phyloP scores from a whole-genome alignment of 2,329 filamentous ascomycete species.

The Magnaporthales sp. region DNA sequence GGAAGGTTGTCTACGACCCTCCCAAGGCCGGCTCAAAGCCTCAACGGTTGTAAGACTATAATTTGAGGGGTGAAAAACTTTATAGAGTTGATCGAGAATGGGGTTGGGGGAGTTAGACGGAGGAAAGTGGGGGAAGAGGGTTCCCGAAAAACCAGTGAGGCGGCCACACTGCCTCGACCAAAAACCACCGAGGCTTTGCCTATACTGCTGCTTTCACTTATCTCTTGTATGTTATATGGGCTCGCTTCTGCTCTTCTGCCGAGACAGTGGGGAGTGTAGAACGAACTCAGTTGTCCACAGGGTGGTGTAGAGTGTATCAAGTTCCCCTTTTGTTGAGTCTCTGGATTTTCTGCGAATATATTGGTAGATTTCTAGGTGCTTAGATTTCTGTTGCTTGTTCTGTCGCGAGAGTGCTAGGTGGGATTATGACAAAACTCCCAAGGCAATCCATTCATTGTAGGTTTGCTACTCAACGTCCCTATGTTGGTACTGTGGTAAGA shows the following conservation, averaged over 20 bases:
- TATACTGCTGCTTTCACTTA: slow-evolving; percentile 7
- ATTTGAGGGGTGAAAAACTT: background rate
- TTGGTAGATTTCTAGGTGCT: slow-evolving; percentile 13
- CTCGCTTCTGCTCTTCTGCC: slow-evolving; percentile 7
- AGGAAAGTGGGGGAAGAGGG: background rate
- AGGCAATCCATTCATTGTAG: background rate
- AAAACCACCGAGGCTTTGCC: slow-evolving; percentile 1
- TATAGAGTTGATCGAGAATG: background rate
- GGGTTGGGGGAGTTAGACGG: background rate
- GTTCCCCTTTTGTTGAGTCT: slow-evolving; percentile 18
- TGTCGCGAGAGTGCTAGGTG: background rate
- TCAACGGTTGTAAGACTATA: slow-evolving; percentile 19
- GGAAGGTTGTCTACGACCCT: slow-evolving; percentile 84
- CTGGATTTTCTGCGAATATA: slow-evolving; percentile 10
- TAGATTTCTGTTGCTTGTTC: background rate
- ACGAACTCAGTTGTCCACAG: slow-evolving; percentile 20
- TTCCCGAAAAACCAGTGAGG: background rate
- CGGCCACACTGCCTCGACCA: background rate
- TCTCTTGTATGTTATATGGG: slow-evolving; percentile 24
- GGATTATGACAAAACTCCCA: background rate
- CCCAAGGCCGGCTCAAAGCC: slow-evolving; percentile 35
- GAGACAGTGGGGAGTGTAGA: slow-evolving; percentile 5
- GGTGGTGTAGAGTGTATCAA: slow-evolving; percentile 31
- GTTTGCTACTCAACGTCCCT: too few relatives aligned
- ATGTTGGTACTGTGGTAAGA: background rate